These are phyloP conservation scores for Hymenoscyphus albidus DNA, from an alignment of 2,329 filamentous ascomycete species.

Conservation along the genomic window DNA sequence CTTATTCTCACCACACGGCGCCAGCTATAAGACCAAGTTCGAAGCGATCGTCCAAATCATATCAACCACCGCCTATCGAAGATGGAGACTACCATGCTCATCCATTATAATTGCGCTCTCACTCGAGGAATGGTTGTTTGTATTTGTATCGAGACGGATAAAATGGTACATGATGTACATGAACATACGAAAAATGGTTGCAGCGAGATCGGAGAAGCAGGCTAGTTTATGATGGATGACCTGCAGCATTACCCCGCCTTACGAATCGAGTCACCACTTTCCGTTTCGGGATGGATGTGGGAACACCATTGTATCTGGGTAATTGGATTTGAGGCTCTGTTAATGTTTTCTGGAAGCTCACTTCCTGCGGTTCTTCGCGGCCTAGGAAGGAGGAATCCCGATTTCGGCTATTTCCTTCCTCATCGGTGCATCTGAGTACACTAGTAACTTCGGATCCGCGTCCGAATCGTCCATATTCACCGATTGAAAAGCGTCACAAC, in stretches of 20 bases:
- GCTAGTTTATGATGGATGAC: background rate
- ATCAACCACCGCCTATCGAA: constrained; percentile 14
- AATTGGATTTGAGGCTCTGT: background rate
- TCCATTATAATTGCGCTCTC: constrained; percentile 10
- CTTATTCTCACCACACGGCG: background rate
- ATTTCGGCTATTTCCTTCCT: background rate
- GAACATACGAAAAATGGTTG: background rate
- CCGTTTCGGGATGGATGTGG: background rate
- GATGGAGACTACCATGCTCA: constrained; percentile 31
- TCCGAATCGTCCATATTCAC: too few relatives aligned
- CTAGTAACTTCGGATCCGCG: too few relatives aligned
- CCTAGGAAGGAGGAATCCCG: background rate
- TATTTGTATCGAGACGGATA: background rate
- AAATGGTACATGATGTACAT: background rate
- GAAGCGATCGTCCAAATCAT: constrained; percentile 4
- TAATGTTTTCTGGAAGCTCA: background rate
- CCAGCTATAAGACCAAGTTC: background rate
- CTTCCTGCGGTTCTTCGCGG: background rate
- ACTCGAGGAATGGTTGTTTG: background rate
- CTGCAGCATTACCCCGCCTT: constrained; percentile 1
- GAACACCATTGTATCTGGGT: background rate
- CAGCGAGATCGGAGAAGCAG: constrained; percentile 4
- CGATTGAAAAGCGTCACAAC: too few relatives aligned
- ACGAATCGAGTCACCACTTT: background rate
- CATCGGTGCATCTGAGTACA: too few relatives aligned